These are phyloP conservation scores for Jimgerdemannia lactiflua DNA, from an alignment of 192 early-diverging fungal species.

Conservation along the genomic window DNA sequence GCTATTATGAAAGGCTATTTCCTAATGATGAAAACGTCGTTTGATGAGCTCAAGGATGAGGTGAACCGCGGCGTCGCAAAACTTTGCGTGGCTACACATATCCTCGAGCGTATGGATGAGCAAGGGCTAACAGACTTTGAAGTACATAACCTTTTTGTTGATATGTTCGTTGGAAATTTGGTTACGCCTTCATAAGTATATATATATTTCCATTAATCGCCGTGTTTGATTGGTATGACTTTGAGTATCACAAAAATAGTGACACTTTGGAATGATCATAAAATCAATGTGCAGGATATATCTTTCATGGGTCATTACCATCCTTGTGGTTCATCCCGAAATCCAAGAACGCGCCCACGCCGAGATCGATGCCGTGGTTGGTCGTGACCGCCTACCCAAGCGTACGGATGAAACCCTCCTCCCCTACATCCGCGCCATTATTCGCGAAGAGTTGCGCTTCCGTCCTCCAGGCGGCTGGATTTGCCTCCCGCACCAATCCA, in stretches of 20 bases:
- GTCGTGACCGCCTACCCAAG: slow-evolving; percentile 14
- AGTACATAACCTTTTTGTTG: neutral
- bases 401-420: slow-evolving; percentile 17
- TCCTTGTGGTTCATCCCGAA: slow-evolving; percentile 13
- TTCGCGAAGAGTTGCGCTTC: slow-evolving; percentile 27
- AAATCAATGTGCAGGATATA: neutral
- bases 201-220: too few species aligned
- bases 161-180: neutral
- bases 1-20: neutral
- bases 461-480: neutral
- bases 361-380: slow-evolving; percentile 14
- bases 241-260: too few species aligned
- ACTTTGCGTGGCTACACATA: neutral
- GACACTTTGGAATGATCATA: too few species aligned
- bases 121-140: neutral
- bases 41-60: neutral
- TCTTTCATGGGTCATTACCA: slow-evolving; percentile 15
- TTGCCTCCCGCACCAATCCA: slow-evolving; percentile 4
- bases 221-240: too few species aligned
- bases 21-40: neutral
- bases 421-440: slow-evolving; percentile 28
- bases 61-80: too few species aligned
- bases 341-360: slow-evolving; percentile 7
- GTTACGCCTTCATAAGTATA: neutral
- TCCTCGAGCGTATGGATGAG: neutral